phyloP scores from a whole-genome alignment of 768 basidiomycete species.

The Kondoa subrosea region DNA sequence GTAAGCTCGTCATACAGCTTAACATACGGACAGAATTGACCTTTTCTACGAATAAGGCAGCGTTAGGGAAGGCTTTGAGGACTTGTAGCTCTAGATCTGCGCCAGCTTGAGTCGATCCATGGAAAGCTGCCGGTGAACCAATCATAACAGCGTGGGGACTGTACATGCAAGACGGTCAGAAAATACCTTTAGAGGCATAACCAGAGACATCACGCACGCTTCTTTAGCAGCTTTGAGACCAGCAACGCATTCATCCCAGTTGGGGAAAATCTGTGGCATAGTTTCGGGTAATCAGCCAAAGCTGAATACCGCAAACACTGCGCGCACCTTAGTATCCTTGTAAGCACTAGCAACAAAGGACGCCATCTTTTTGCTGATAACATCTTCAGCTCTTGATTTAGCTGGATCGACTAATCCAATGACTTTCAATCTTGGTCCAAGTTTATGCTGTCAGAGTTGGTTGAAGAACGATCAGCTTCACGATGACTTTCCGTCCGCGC shows the following conservation, averaged over 20 bases:
- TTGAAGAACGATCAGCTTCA: not conserved
- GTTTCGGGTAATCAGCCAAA: not conserved
- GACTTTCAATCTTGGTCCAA: conserved; percentile 87
- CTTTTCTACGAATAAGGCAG: conserved; percentile 28
- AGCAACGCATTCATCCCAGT: not conserved
- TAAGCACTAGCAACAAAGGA: conserved; percentile 90
- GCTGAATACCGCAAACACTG: not conserved
- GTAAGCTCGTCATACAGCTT: not conserved
- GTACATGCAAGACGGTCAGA: conserved; percentile 8
- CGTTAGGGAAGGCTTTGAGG: conserved; percentile 39
- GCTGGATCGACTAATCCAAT: conserved; percentile 86
- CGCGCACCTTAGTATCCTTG: conserved; percentile 44
- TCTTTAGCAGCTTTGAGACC: not conserved
- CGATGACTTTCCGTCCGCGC: not conserved
- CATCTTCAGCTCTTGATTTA: conserved; percentile 56
- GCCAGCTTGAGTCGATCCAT: conserved; percentile 23
- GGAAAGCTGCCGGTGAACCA: conserved; percentile 27
- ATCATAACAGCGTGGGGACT: conserved; percentile 26
- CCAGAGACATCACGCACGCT: too few species aligned
- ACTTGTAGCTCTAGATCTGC: conserved; percentile 27
- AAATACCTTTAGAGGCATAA: too few species aligned
- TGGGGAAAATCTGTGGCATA: not conserved
- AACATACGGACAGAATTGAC: not conserved
- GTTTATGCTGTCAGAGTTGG: conserved; percentile 48
- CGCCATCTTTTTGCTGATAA: conserved; percentile 75